These are phyloP conservation scores for Metschnikowia kunwiensis DNA, from an alignment of 805 yeast species.

Conservation along the genomic window DNA sequence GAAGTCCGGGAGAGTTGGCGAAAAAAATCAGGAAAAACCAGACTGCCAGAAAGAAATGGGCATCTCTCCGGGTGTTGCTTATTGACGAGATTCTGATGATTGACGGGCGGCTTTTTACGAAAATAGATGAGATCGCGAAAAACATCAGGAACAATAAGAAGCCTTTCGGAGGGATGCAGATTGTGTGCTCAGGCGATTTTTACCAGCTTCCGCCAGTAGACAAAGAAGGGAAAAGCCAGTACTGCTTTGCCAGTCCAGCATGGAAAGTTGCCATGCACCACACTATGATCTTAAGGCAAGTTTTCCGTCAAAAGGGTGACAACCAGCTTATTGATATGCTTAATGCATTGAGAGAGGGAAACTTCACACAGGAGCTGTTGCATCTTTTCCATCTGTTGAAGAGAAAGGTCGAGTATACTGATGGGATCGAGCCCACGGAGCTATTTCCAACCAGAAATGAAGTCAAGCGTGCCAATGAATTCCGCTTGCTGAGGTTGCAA, in stretches of 20 bases:
- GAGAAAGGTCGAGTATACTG: conserved; percentile 49
- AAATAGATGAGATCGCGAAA: conserved; percentile 59
- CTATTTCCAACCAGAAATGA: conserved; percentile 70
- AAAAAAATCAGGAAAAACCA: conserved; percentile 53
- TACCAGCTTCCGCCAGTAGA: conserved; percentile 77
- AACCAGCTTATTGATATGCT: conserved; percentile 66
- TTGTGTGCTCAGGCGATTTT: conserved; percentile 77
- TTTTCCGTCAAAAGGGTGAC: conserved; percentile 78
- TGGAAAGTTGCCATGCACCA: conserved; percentile 59
- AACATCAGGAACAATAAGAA: conserved; percentile 37
- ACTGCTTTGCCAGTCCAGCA: conserved; percentile 62
- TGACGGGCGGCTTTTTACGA: conserved; percentile 64
- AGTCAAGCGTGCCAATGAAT: conserved; percentile 62
- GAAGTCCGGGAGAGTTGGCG: conserved; percentile 42
- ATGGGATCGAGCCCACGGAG: conserved; percentile 70
- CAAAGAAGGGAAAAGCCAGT: conserved; percentile 32
- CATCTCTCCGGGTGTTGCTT: conserved; percentile 52
- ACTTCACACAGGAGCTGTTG: conserved; percentile 46
- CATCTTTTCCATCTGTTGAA: conserved; percentile 48
- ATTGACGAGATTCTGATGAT: conserved; percentile 83
- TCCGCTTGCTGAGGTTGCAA: conserved; percentile 44
- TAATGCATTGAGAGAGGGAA: conserved; percentile 69
- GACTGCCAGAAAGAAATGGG: conserved; percentile 55
- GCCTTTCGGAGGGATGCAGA: conserved; percentile 82
- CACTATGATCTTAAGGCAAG: conserved; percentile 59